A percentile compares a stretch with the other conserved stretches of the same genome.
Conservation (phyloP, 495 filamentous ascomycete species). For the Chaetomium fimeti region DNA sequence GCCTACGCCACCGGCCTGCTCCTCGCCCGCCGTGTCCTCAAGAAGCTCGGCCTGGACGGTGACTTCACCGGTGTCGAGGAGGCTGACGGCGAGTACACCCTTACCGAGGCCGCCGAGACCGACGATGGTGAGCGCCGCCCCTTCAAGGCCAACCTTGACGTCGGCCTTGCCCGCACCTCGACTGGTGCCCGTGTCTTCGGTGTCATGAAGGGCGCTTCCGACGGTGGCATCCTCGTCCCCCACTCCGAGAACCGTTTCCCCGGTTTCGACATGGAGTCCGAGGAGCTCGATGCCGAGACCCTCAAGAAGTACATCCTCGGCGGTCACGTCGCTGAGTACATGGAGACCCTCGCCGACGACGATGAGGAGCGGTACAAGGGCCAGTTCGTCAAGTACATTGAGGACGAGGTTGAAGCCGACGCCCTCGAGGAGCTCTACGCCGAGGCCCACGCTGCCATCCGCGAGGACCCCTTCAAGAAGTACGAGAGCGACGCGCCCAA, state of each 20-base stretch:
- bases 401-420: conserved; percentile 94
- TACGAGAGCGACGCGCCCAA: conserved; percentile 70
- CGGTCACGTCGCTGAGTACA: conserved; percentile 98
- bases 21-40: conserved; percentile 90
- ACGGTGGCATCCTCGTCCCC: conserved; percentile 94
- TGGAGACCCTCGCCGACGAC: conserved; percentile 99
- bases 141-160: conserved; percentile 98
- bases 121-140: conserved; percentile 86
- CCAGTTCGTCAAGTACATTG: conserved; percentile 96
- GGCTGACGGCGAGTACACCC: conserved; percentile 85
- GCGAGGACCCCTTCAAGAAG: conserved; percentile 97
- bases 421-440: conserved; percentile 94
- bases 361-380: conserved; percentile 99
- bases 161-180: conserved; percentile 93
- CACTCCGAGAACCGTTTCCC: conserved; percentile 99
- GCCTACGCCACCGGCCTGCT: conserved; percentile 96
- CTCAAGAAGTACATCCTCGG: conserved; percentile 99
- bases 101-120: conserved; percentile 88
- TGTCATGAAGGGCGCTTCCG: conserved; percentile 99
- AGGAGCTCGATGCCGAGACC: conserved; percentile 94
- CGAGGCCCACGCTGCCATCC: conserved; percentile 94
- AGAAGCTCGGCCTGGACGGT: conserved; percentile 92
- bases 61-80: conserved; percentile 92
- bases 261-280: conserved; percentile 91
- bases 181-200: conserved; percentile 98